Percentiles rank a stretch among this genome's conserved stretches.
These are phyloP conservation scores for Pyricularia sp. DNA, from an alignment of 2,329 filamentous ascomycete genomes.

Conservation along the genomic window DNA sequence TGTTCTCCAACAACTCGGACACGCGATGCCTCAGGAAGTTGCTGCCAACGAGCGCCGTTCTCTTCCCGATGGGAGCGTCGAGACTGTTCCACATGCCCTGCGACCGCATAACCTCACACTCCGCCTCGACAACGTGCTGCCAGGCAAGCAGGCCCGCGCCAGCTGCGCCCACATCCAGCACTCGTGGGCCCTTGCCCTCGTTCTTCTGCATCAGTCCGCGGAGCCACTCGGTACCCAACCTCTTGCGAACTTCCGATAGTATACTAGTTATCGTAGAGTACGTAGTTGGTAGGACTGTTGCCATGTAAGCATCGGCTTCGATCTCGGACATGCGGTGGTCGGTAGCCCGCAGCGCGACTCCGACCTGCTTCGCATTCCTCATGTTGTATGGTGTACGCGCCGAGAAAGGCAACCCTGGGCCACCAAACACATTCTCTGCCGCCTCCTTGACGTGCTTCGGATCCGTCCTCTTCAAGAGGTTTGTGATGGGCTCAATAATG, in stretches of 20 bases:
- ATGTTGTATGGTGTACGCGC: constrained; percentile 52
- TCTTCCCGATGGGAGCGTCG: constrained; percentile 48
- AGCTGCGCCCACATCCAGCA: constrained; percentile 63
- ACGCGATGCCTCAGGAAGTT: constrained; percentile 62
- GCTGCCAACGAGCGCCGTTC: constrained; percentile 69
- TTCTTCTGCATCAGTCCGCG: constrained; percentile 45
- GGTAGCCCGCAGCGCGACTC: constrained; percentile 49
- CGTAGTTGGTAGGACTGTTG: constrained; percentile 54
- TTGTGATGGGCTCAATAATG: constrained; percentile 56
- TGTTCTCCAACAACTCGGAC: constrained; percentile 69
- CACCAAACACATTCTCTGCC: constrained; percentile 65
- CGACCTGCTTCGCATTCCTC: constrained; percentile 46
- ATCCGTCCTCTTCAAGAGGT: constrained; percentile 54
- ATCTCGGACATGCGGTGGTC: constrained; percentile 59
- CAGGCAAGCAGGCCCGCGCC: constrained; percentile 65
- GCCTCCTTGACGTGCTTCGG: constrained; percentile 62
- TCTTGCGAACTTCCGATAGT: constrained; percentile 60
- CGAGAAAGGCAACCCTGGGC: constrained; percentile 61
- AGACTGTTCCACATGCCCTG: constrained; percentile 18
- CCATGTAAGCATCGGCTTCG: constrained; percentile 60
- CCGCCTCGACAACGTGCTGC: constrained; percentile 64
- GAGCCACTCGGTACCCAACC: constrained; percentile 60
- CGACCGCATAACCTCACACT: constrained; percentile 60
- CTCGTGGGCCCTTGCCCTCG: constrained; percentile 42
- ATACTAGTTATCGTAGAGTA: constrained; percentile 56